phyloP scores from a whole-genome alignment of 1,284 basidiomycete genomes.

The Malassezia obtusa region DNA sequence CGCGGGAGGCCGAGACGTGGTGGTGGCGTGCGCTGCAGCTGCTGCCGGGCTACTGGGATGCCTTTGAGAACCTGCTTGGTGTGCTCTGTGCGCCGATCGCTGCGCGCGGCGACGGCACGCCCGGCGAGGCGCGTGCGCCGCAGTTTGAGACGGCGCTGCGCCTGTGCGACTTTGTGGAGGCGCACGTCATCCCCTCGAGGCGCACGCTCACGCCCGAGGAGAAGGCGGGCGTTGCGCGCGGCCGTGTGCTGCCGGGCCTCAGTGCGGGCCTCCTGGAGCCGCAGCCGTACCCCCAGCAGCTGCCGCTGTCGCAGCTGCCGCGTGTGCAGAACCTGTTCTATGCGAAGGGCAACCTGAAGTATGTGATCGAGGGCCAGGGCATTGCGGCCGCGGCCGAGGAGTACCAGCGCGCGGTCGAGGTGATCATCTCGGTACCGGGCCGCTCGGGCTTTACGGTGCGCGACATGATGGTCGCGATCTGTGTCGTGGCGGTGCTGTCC shows the following conservation, averaged over 20 bases:
- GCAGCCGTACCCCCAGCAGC: slow-evolving; percentile 22
- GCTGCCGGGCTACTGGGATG: slow-evolving; percentile 51
- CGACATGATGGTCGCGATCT: slow-evolving; percentile 38
- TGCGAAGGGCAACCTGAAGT: slow-evolving; percentile 51
- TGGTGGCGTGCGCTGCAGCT: slow-evolving; percentile 52
- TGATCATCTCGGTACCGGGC: slow-evolving; percentile 28
- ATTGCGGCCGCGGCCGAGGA: slow-evolving; percentile 43
- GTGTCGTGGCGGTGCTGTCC: slow-evolving; percentile 33
- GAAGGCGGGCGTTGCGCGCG: not conserved
- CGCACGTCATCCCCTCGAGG: slow-evolving; percentile 22
- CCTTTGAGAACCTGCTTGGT: slow-evolving; percentile 51
- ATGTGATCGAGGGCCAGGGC: slow-evolving; percentile 32
- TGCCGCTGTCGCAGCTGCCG: slow-evolving; percentile 49
- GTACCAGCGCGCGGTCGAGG: slow-evolving; percentile 49
- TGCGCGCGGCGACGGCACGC: not conserved
- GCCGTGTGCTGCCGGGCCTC: not conserved
- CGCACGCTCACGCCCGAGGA: not conserved
- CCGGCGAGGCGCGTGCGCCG: slow-evolving; percentile 13
- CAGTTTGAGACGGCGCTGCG: slow-evolving; percentile 48
- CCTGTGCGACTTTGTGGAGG: slow-evolving; percentile 48
- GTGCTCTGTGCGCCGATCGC: slow-evolving; percentile 42
- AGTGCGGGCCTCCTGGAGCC: slow-evolving; percentile 12
- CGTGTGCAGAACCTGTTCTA: slow-evolving; percentile 52
- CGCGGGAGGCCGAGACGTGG: slow-evolving; percentile 51
- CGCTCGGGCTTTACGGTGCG: slow-evolving; percentile 23